phyloP scores from a whole-genome alignment of 352 stramenopile genomes.

The Pseudoperonospora humuli region DNA sequence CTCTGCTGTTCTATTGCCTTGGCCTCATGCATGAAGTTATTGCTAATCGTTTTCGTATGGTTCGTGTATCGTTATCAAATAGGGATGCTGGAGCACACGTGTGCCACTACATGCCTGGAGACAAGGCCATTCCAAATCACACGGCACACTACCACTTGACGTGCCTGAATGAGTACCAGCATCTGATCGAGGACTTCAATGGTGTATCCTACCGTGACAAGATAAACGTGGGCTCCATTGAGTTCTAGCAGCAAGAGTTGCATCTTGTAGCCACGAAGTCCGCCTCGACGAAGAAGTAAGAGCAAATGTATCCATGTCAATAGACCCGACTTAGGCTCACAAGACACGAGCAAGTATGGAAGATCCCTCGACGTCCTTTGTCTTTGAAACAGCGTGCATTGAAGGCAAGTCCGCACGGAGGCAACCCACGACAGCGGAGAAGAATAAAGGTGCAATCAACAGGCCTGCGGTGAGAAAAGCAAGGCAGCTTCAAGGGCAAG shows the following conservation, averaged over 20 bases:
- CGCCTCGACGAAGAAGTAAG: not conserved
- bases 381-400: no score
- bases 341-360: no score
- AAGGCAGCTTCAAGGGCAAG: no score
- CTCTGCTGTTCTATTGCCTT: not conserved
- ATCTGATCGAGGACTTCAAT: slow-evolving; percentile 68
- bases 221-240: slow-evolving; percentile 32
- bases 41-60: not conserved
- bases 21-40: not conserved
- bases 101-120: slow-evolving; percentile 58
- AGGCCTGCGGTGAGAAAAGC: no score
- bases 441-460: no score
- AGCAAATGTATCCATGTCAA: not conserved
- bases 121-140: slow-evolving; percentile 66
- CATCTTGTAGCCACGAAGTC: not conserved
- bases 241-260: slow-evolving; percentile 26
- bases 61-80: not conserved
- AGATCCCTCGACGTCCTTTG: no score
- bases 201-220: slow-evolving; percentile 61
- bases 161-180: slow-evolving; percentile 51
- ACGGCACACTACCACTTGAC: slow-evolving; percentile 64
- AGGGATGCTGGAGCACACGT: slow-evolving; percentile 48
- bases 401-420: no score
- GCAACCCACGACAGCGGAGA: no score
- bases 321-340: no score